Percentiles rank a stretch among this genome's conserved stretches.
Conservation (phyloP, 768 basidiomycete genomes). For the Sporobolomyces pararoseus region DNA sequence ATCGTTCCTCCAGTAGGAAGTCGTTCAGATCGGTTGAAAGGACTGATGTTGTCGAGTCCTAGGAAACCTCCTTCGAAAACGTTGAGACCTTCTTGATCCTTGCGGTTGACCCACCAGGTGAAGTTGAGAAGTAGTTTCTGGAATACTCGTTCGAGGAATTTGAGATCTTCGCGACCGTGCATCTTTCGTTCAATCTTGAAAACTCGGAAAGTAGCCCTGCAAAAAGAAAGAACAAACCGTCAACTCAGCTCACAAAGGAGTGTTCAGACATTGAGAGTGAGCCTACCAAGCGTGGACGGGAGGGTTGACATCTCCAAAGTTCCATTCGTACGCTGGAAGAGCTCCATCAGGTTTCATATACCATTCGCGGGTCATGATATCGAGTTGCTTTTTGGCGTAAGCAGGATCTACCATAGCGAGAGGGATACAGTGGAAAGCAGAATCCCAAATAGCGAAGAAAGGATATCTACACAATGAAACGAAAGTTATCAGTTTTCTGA, state of each 20-base stretch:
- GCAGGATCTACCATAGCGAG: slow-evolving; percentile 90
- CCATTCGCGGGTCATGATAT: slow-evolving; percentile 94
- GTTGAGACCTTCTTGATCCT: slow-evolving; percentile 88
- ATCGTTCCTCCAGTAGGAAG: slow-evolving; percentile 88
- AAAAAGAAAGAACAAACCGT: background rate
- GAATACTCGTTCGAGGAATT: slow-evolving; percentile 95
- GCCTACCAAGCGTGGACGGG: slow-evolving; percentile 93
- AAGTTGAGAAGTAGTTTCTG: slow-evolving; percentile 95
- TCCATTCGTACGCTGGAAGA: slow-evolving; percentile 99
- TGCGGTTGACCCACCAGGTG: slow-evolving; percentile 99
- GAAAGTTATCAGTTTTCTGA: background rate
- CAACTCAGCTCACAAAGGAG: background rate
- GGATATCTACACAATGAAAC: slow-evolving; percentile 61
- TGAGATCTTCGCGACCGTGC: slow-evolving; percentile 79
- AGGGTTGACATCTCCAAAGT: slow-evolving; percentile 87
- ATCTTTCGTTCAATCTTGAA: slow-evolving; percentile 99
- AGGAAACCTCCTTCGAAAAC: slow-evolving; percentile 99
- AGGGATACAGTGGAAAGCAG: slow-evolving; percentile 97
- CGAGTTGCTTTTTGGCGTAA: slow-evolving; percentile 96
- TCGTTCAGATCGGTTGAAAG: slow-evolving; percentile 96
- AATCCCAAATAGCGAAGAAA: slow-evolving; percentile 77
- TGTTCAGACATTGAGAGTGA: background rate
- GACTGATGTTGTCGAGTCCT: slow-evolving; percentile 94
- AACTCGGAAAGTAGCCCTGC: slow-evolving; percentile 89
- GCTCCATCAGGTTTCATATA: slow-evolving; percentile 97